Evolutionary conservation across 306 rosid genomes (phyloP), one percentile per base, ranked within the genome.

Genomic region (Spatholobus suberectus): DNA sequence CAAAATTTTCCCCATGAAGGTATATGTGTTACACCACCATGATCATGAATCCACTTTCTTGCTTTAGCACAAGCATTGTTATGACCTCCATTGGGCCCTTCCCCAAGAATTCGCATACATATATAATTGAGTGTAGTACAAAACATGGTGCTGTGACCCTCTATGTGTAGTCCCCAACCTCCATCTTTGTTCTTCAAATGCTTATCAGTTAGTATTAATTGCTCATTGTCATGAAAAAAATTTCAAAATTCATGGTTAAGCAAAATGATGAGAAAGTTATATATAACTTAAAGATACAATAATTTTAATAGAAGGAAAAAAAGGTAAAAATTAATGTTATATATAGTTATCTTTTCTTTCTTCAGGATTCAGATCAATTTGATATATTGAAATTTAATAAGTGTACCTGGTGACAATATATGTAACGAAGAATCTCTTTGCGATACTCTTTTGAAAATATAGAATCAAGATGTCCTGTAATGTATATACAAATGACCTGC

Each of bases 1-100:
- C 94, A 92, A 0, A 91, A 79, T 85, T 92, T 92, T 49, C 94
- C 97, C 97, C 97, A 92, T 0, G 94, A 89, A 27, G 91, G 86
- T 21, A 86, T 84, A 84, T 82, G 77, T 9, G 94, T 81, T 0
- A 26, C 87, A 9, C 90, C 70, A 10, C 91, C 97, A 20, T 90
- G 94, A 78, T 90, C 87, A 82, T 73, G 92, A 63, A 91, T 91
- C 95, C 95, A 89, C 24, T 86, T 86, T 23, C 90, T 73, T 2
- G 87, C 95, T 88, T 85, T 85, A 9, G 75, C 84, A 62, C 92
- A 89, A 41, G 93, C 93, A 58, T 87, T 54, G 63, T 88, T 80
- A 29, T 52, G 61, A 47, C 55, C 55, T 47, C 55, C 55, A 47
- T 47, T 47, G 3, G 55, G 55, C 55, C 55, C 55, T 47, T 47